Conservation (phyloP, 1,284 basidiomycete species). For the Fomitopsis schrenkii region DNA sequence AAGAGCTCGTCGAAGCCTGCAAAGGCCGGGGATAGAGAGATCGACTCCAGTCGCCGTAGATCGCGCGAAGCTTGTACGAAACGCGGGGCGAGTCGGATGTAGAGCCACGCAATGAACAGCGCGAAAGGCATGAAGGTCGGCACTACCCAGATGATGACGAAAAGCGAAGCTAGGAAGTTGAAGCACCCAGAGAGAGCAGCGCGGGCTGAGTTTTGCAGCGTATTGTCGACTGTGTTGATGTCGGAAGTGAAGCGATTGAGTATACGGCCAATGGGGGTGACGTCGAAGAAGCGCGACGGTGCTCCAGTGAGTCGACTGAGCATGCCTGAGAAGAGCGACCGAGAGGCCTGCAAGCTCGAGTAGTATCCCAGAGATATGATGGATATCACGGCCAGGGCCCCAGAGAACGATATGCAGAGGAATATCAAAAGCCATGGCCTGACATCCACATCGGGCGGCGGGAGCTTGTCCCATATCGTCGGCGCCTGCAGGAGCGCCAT, state of each 20-base stretch:
- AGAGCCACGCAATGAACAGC: constrained; percentile 65
- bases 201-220: constrained; percentile 54
- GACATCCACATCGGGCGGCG: constrained; percentile 54
- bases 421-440: constrained; percentile 65
- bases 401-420: constrained; percentile 54
- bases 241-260: constrained; percentile 81
- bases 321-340: constrained; percentile 51
- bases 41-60: constrained; percentile 66
- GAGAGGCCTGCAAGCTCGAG: constrained; percentile 61
- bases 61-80: constrained; percentile 71
- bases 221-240: constrained; percentile 67
- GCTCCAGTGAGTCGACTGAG: constrained; percentile 53
- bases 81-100: constrained; percentile 65
- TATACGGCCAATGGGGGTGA: constrained; percentile 69
- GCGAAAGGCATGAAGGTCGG: constrained; percentile 72
- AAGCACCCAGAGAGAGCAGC: constrained; percentile 52
- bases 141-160: constrained; percentile 60
- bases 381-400: constrained; percentile 48
- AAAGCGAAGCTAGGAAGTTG: constrained; percentile 62
- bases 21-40: constrained; percentile 66
- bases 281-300: constrained; percentile 65
- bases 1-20: constrained; percentile 79
- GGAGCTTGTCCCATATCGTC: constrained; percentile 42
- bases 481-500: constrained; percentile 20
- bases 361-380: constrained; percentile 66